Base-by-base conservation (phyloP, 2,329 filamentous ascomycete species). In the Curvularia hawaiiensis region DNA sequence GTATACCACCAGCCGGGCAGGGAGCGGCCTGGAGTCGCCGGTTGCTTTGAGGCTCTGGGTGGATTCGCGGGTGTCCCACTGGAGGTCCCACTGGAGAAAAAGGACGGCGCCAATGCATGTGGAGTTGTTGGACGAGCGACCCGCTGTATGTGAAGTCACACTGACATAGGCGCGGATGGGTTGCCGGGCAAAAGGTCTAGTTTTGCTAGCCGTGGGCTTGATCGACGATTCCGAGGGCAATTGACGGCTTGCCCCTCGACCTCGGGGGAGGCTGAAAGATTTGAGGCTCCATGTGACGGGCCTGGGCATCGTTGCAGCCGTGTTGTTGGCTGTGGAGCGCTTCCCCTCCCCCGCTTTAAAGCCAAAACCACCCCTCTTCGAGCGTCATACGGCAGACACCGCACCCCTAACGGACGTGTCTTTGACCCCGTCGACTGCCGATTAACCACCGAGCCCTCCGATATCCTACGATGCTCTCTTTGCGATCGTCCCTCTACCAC, bases 121-220 rank as follows among this genome's bases (percentile, higher is more conserved):
- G 63, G 62, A 61, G 50, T 57, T 58, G 53, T 55, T 52, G 49
- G 64, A 43, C 59, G 52, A 58, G 58, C 59, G 64, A 51, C 64
- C 64, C 64, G 64, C 64, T 62, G 46, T 62, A 65, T 61, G 59
- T 67, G 64, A 67, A 65, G 60, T 65, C 64, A 66, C 61, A 59
- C 55, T 62, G 62, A 58, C 61, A 56, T 52, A 61, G 54, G 61
- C 63, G 64, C 59, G 63, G 64, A 64, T 65, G 56, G 50, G 46
- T 22, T 54, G 45, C 59, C 56, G 56, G 40, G 48, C 59, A 39
- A 33, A 22, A 46, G 35, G 51, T 47, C 56, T 61, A 54, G 56
- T 48, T 56, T 51, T 59, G 52, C 46, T 48, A 48, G 60, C 39
- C 55, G 35, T 49, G 28, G 39, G 51, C 43, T 43, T 54, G 50